Conservation (phyloP, 768 basidiomycete genomes). For the Holtermannia corniformis region DNA sequence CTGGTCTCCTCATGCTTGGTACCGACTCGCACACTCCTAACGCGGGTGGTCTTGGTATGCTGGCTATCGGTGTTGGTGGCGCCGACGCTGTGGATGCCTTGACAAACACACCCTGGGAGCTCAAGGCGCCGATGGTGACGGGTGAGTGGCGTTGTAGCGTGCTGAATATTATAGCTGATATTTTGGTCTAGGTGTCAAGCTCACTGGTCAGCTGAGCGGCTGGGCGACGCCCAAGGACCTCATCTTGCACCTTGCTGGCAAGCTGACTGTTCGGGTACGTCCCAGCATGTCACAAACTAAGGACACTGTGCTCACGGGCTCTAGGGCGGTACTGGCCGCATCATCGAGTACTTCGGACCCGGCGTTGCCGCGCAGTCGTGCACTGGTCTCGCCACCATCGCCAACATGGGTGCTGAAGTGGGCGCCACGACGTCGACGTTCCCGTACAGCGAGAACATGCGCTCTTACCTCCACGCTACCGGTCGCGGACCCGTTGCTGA, state of each 20-base stretch:
- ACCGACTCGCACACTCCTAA: conserved; percentile 95
- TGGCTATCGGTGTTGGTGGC: conserved; percentile 98
- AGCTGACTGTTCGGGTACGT: conserved; percentile 79
- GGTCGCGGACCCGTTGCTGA: conserved; percentile 73
- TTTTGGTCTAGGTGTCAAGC: conserved; percentile 81
- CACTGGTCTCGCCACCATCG: conserved; percentile 89
- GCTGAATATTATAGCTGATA: conserved; percentile 40
- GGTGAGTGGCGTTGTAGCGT: not conserved
- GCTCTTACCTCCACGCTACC: conserved; percentile 78
- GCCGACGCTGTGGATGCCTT: conserved; percentile 92
- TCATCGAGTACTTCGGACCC: conserved; percentile 93
- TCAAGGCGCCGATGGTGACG: conserved; percentile 73
- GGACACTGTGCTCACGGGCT: not conserved
- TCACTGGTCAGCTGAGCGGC: conserved; percentile 74
- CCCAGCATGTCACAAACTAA: not conserved
- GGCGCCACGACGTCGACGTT: conserved; percentile 99
- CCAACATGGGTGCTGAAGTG: conserved; percentile 99
- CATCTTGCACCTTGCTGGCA: conserved; percentile 87
- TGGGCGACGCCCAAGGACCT: conserved; percentile 97
- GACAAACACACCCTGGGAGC: conserved; percentile 96
- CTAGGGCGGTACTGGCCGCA: conserved; percentile 89
- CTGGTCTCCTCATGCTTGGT: conserved; percentile 74
- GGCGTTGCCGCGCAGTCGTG: conserved; percentile 83
- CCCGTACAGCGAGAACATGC: conserved; percentile 87
- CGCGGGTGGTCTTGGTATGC: conserved; percentile 88